Base-by-base conservation (phyloP, 1,284 basidiomycete species). In the Microbotryum intermedium region DNA sequence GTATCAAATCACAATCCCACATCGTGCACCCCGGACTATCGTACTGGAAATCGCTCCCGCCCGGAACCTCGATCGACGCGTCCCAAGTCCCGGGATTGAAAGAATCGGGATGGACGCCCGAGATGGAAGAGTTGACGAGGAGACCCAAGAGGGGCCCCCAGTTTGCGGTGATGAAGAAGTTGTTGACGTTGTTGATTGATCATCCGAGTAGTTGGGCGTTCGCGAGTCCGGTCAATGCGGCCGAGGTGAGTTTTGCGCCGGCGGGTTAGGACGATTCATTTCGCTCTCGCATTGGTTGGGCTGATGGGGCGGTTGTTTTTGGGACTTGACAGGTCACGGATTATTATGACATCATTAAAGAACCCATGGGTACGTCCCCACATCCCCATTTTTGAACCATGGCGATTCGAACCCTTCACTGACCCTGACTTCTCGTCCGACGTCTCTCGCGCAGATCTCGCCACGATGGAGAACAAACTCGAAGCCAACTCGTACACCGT, bases 81-180 rank as follows among this genome's bases (percentile, higher is more conserved):
- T 67, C 70, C 0, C 55, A 70, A 44, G 84, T 97, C 18, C 92
- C 91, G 16, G 92, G 92, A 1, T 77, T 95, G 45, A 69, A 69
- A 50, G 91, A 97, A 76, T 92, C 86, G 61, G 92, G 91, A 0
- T 98, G 95, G 95, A 90, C 87, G 53, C 84, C 86, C 4, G 85
- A 86, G 58, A 87, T 94, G 83, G 82, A 85, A 66, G 81, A 85
- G 55, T 80, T 83, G 86, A 75, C 79, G 26, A 76, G 81, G 20
- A 77, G 80, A 64, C 81, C 81, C 6, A 78, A 80, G 56, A 77
- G 81, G 26, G 79, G 79, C 29, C 81, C 81, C 0, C 79, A 82
- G 62, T 80, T 81, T 69, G 78, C 78, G 9, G 72, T 81, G 25
- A 90, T 99, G 84, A 85, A 90, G 71, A 86, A 86, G 55, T 80